Evolutionary conservation across 164 flowering plant species (phyloP).

Genomic region (Vitis rotundifolia): DNA sequence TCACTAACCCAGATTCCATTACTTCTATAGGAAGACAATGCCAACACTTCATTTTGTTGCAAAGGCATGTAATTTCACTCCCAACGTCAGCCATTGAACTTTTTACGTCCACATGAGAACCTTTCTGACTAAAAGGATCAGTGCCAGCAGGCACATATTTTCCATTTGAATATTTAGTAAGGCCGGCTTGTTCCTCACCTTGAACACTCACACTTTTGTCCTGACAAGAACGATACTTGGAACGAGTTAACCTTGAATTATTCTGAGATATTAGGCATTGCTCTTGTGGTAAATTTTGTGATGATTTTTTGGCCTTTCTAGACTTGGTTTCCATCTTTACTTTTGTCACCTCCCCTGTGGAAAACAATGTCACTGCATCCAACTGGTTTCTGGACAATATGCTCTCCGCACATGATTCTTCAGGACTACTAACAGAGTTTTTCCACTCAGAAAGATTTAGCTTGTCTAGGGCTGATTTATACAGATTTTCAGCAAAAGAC

Average conservation of each 20-base stretch:
- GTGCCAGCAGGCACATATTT: slow-evolving; percentile 12
- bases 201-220: slow-evolving; percentile 17
- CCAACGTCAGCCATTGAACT: slow-evolving; percentile 18
- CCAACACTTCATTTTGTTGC: slow-evolving; percentile 52
- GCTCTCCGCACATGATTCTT: slow-evolving; percentile 13
- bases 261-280: slow-evolving; percentile 21
- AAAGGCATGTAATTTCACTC: slow-evolving; percentile 30
- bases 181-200: slow-evolving; percentile 8
- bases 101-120: slow-evolving; percentile 11
- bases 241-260: slow-evolving; percentile 56
- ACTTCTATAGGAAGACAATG: slow-evolving; percentile 49
- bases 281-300: slow-evolving; percentile 26
- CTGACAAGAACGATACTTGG: slow-evolving; percentile 40
- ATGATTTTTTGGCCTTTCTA: slow-evolving; percentile 45
- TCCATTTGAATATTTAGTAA: slow-evolving; percentile 15
- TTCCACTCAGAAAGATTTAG: slow-evolving; percentile 43
- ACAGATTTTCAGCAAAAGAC: slow-evolving; percentile 34
- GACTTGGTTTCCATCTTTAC: slow-evolving; percentile 27
- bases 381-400: background rate
- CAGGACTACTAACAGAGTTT: slow-evolving; percentile 25
- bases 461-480: slow-evolving; percentile 42
- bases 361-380: slow-evolving; percentile 3
- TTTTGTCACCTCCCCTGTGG: slow-evolving; percentile 15
- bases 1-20: slow-evolving; percentile 35
- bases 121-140: slow-evolving; percentile 17